Percentiles rank a stretch among this genome's conserved stretches.
Evolutionary conservation across 2,329 filamentous ascomycete species (phyloP).

Genomic region (Ophiostoma australiae): DNA sequence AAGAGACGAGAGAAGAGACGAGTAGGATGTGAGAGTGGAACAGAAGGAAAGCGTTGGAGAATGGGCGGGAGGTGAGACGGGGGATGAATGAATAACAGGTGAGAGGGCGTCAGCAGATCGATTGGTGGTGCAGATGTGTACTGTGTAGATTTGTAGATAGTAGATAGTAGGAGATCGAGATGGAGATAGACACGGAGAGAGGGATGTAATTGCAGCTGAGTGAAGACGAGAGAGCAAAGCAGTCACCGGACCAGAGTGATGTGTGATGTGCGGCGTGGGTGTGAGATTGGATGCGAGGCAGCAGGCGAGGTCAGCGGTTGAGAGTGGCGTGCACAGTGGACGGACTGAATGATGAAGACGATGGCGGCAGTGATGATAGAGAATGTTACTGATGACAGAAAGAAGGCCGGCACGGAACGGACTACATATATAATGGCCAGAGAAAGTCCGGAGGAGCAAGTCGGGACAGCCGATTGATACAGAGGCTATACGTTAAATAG

Average conservation of each 20-base stretch:
- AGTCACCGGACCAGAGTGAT: neutral
- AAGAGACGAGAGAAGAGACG: neutral
- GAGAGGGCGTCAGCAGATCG: neutral
- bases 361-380: neutral
- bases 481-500: neutral
- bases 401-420: neutral
- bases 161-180: neutral
- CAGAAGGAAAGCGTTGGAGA: neutral
- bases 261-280: neutral
- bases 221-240: neutral
- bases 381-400: neutral
- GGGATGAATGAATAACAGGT: neutral
- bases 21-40: neutral
- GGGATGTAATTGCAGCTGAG: neutral
- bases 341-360: neutral
- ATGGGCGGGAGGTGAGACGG: neutral
- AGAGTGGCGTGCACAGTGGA: neutral
- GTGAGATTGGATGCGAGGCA: neutral
- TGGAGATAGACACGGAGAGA: neutral
- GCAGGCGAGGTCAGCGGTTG: neutral
- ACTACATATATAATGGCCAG: neutral
- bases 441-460: neutral
- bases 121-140: neutral
- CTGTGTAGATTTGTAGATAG: neutral
- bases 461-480: constrained; percentile 1